phyloP scores from a whole-genome alignment of 2,329 filamentous ascomycete species.

The Diaporthe amygdali region DNA sequence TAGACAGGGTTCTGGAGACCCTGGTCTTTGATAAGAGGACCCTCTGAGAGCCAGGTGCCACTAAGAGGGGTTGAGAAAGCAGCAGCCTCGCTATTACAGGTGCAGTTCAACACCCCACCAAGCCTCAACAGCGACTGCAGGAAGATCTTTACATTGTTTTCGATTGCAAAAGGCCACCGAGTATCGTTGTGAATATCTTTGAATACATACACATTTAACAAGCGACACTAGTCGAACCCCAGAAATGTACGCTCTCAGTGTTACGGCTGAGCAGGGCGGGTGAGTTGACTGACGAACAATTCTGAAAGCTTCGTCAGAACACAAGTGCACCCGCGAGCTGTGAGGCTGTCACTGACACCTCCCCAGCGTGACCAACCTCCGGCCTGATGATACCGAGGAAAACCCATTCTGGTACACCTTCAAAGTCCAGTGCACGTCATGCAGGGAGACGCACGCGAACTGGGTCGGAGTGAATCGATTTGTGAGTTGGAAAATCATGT shows the following conservation, averaged over 20 bases:
- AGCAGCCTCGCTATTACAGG: background rate
- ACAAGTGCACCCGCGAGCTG: background rate
- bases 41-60: background rate
- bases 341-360: conserved; percentile 8
- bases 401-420: conserved; percentile 96
- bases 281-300: conserved; percentile 43
- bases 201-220: background rate
- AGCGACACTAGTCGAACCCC: background rate
- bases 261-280: conserved; percentile 75
- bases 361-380: conserved; percentile 84
- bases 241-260: conserved; percentile 67
- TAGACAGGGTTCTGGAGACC: too few species aligned
- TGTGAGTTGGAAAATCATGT: conserved; percentile 58
- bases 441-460: conserved; percentile 88
- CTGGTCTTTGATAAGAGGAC: background rate
- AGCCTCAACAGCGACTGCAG: background rate
- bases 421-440: conserved; percentile 98
- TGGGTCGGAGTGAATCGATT: conserved; percentile 86
- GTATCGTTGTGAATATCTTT: too few species aligned
- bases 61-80: background rate
- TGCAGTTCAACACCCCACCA: background rate
- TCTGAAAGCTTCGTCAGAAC: background rate
- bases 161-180: background rate
- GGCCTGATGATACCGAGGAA: conserved; percentile 80
- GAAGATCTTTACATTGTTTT: background rate